These are phyloP conservation scores for Hippophae gyantsensis DNA, from an alignment of 306 rosid genomes.

Conservation along the genomic window DNA sequence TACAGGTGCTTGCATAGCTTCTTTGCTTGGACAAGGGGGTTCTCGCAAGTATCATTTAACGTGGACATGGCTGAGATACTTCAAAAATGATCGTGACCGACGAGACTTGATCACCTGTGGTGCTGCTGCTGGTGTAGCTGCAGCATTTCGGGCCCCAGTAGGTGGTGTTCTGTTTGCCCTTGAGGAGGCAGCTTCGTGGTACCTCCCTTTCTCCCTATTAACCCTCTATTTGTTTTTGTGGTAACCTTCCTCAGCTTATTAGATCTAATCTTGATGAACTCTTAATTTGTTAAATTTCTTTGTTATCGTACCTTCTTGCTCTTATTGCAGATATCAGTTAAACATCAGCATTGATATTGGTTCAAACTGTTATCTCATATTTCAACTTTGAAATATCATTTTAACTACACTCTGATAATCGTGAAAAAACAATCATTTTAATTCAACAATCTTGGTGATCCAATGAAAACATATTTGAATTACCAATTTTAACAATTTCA, in stretches of 20 bases:
- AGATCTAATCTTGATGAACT: not conserved
- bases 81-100: slow-evolving; percentile 73
- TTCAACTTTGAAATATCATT: too few species aligned
- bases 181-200: slow-evolving; percentile 94
- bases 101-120: slow-evolving; percentile 90
- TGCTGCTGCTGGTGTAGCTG: slow-evolving; percentile 93
- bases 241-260: not conserved
- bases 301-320: too few species aligned
- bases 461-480: too few species aligned
- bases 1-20: slow-evolving; percentile 83
- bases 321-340: too few species aligned
- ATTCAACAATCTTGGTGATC: too few species aligned
- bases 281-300: too few species aligned
- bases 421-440: too few species aligned
- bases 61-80: slow-evolving; percentile 68
- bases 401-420: too few species aligned
- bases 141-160: slow-evolving; percentile 87
- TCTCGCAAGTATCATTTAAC: slow-evolving; percentile 61
- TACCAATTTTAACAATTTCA: too few species aligned
- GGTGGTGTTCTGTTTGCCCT: slow-evolving; percentile 94
- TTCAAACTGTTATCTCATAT: too few species aligned
- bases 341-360: too few species aligned
- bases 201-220: slow-evolving; percentile 19
- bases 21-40: slow-evolving; percentile 80
- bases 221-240: not conserved